phyloP scores from a whole-genome alignment of 192 early-diverging fungal species.

The Diversispora eburnea region DNA sequence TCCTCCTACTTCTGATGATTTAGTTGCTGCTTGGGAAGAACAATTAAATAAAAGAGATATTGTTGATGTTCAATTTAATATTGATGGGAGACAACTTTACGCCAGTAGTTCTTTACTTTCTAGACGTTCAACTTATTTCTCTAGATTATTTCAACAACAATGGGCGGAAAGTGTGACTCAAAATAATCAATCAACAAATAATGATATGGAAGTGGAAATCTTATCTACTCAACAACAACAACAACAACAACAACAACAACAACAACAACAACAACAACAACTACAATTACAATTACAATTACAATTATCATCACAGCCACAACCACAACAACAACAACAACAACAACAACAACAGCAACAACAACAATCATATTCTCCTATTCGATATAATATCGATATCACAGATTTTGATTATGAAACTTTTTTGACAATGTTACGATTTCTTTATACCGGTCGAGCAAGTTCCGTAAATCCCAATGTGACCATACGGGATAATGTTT shows the following conservation, averaged over 20 bases:
- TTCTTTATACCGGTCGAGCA: constrained; percentile 22
- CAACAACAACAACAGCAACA: not conserved
- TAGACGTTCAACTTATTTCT: constrained; percentile 22
- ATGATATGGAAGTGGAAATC: too few species aligned
- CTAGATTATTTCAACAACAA: constrained; percentile 11
- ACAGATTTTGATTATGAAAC: constrained; percentile 26
- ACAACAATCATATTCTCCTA: not conserved
- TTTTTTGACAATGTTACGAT: constrained; percentile 28
- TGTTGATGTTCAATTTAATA: constrained; percentile 21
- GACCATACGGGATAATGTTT: not conserved
- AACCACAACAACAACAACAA: not conserved
- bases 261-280: too few species aligned
- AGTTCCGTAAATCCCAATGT: not conserved
- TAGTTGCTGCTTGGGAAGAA: constrained; percentile 21
- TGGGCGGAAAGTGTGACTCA: constrained; percentile 9
- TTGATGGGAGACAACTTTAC: constrained; percentile 20
- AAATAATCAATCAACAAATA: too few species aligned
- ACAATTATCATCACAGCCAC: too few species aligned
- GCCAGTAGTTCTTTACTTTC: constrained; percentile 21
- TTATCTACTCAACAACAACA: too few species aligned
- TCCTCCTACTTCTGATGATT: constrained; percentile 9
- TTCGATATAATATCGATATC: constrained; percentile 2
- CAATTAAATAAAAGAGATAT: constrained; percentile 19
- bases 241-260: too few species aligned
- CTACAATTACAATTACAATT: too few species aligned